Base-by-base conservation (phyloP, 1,139 yeast genomes). In the Keqinozyma sinolaborantium region DNA sequence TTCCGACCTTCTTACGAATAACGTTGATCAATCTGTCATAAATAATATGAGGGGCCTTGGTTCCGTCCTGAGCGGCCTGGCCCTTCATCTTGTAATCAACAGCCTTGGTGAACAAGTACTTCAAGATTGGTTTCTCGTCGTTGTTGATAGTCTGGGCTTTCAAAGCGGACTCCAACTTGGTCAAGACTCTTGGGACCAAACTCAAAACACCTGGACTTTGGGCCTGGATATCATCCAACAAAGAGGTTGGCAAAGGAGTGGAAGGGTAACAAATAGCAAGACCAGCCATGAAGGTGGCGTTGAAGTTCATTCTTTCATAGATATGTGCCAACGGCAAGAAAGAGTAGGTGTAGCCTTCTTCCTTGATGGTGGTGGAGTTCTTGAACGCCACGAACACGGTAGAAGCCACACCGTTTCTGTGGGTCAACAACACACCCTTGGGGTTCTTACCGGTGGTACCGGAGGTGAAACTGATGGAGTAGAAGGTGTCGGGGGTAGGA, bases 381-480 rank as follows among this genome's bases (percentile, higher is more conserved):
- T 39, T 43, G 7, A 28, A 2, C 2, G 36, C 21, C 39, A 53
- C 42, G 38, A 60, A 58, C 4, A 59, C 60, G 19, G 71, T 46
- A 7, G 77, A 77, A 9, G 83, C 66, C n/a, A 73, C 64, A 2
- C 77, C 71, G 42, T 63, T 66, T 25, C 55, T 53, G 35, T 83
- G 86, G 5, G 75, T 63, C 42, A 82, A 58, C 21, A 75, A 72
- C n/a, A 79, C 90, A 29, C 90, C 90, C 53, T 83, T 83, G 12
- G 90, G 90, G 34, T 65, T 54, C 8, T 67, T 41, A 12, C 88
- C 88, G 3, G 90, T 81, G 15, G 90, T 80, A 21, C 90, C 90
- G 5, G 88, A 79, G 10, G 95, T 84, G 56, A 83, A 84, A 26
- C 83, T 78, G 40, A 84, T 77, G 30, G 90, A 80, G 44, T 77